phyloP scores from a whole-genome alignment of 148 eudicot species.

The Spergularia bocconei region DNA sequence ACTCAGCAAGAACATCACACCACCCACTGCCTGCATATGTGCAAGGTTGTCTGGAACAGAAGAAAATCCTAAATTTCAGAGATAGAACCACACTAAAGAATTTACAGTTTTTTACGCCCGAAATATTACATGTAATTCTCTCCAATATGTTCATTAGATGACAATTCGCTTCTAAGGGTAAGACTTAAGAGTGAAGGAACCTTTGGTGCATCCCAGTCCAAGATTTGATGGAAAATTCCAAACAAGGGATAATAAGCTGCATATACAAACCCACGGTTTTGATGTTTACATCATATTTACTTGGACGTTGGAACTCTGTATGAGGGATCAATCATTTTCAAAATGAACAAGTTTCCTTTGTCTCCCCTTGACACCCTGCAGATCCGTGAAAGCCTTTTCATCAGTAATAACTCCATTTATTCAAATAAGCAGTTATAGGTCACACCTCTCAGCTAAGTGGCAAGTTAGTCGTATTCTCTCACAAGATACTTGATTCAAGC shows the following conservation, averaged over 20 bases:
- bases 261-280: neutral
- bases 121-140: too few relatives aligned
- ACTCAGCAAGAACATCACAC: too few relatives aligned
- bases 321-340: conserved; percentile 79
- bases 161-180: neutral
- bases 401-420: neutral
- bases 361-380: conserved; percentile 92
- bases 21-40: too few relatives aligned
- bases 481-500: too few relatives aligned
- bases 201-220: neutral
- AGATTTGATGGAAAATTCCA: too few relatives aligned
- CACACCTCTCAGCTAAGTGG: neutral
- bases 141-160: too few relatives aligned
- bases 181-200: neutral
- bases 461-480: neutral
- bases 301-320: conserved; percentile 71
- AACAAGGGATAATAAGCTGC: too few relatives aligned
- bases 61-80: too few relatives aligned
- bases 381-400: neutral
- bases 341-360: conserved; percentile 86
- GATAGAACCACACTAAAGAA: too few relatives aligned
- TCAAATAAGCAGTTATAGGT: too few relatives aligned
- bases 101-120: too few relatives aligned
- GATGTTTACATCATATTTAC: conserved; percentile 13
- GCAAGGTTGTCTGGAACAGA: too few relatives aligned